Evolutionary conservation across 805 yeast genomes (phyloP).

Genomic region (Kluyveromyces siamensis): DNA sequence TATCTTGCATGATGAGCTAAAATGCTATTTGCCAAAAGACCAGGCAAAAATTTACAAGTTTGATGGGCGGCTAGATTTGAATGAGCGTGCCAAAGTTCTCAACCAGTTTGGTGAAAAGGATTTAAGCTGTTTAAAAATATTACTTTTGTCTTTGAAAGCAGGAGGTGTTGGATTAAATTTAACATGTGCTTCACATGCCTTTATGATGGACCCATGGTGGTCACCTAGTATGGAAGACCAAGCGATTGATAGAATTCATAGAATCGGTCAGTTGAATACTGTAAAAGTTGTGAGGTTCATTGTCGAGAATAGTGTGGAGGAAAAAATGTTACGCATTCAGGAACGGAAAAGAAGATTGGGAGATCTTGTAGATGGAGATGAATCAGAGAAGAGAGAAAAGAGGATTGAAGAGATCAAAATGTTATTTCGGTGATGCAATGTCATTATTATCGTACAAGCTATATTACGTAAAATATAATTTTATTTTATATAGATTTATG

Average conservation of each 20-base stretch:
- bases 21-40: conserved; percentile 33
- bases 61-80: conserved; percentile 70
- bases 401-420: conserved; percentile 66
- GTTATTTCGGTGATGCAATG: conserved; percentile 38
- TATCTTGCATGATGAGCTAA: conserved; percentile 55
- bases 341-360: conserved; percentile 74
- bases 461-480: background rate
- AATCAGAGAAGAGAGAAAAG: conserved; percentile 61
- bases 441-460: background rate
- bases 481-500: background rate
- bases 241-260: conserved; percentile 83
- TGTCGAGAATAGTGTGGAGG: conserved; percentile 76
- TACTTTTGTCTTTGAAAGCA: conserved; percentile 73
- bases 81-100: conserved; percentile 54
- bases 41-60: conserved; percentile 46
- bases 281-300: conserved; percentile 77
- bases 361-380: conserved; percentile 69
- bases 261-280: conserved; percentile 72
- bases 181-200: conserved; percentile 77
- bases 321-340: conserved; percentile 79
- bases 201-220: conserved; percentile 97
- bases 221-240: conserved; percentile 86
- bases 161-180: conserved; percentile 92
- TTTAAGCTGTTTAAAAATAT: conserved; percentile 33
- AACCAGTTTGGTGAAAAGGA: conserved; percentile 39